Base-by-base conservation (phyloP, 1,284 basidiomycete species). In the Athelia sp. region DNA sequence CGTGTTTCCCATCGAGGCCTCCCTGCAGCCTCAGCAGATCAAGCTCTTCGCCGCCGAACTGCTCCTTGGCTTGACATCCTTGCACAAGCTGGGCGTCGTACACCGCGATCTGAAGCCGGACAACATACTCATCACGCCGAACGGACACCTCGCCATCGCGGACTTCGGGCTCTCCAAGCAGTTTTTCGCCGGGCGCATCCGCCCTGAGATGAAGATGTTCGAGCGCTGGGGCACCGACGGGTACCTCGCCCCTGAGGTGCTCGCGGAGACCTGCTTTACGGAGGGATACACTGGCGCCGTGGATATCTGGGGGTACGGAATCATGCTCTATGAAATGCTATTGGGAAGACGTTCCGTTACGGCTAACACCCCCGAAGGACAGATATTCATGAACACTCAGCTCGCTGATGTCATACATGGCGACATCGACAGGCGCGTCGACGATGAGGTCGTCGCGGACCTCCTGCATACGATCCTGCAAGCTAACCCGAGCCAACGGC, bases 21-120 rank as follows among this genome's bases (percentile, higher is more conserved):
- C 36, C 36, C 15, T 40, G 8, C 4, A 29, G 4, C 26, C 4
- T 13, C 26, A n/a, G 36, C 36, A 40, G 6, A n/a, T 40, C 36
- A 40, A 40, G 36, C 19, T 40, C 15, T 40, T n/a, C n/a, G 36
- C 36, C 15, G 36, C 36, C n/a, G 36, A 40, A n/a, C 19, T 40
- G 50, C 46, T 51, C 18, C 22, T 48, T 2, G 82, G 81, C 2
- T 53, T 85, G 46, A 70, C 72, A 29, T 76, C 82, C 56, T 65
- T 84, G n/a, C 82, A 85, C 58, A 71, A 67, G 44, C 72, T 84
- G 58, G 81, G 80, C 19, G 49, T 54, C 36, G 47, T 56, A 3
- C 58, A 59, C 40, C 51, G 53, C 10, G 58, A 59, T 38, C 46
- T 59, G 36, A 59, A 59, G 50, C 52, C 53, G 35, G 46, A 54